Evolutionary conservation across 73 alveolate genomes (phyloP), one percentile per base, ranked within the genome.

Genomic region (Paramecium pentaurelia): DNA sequence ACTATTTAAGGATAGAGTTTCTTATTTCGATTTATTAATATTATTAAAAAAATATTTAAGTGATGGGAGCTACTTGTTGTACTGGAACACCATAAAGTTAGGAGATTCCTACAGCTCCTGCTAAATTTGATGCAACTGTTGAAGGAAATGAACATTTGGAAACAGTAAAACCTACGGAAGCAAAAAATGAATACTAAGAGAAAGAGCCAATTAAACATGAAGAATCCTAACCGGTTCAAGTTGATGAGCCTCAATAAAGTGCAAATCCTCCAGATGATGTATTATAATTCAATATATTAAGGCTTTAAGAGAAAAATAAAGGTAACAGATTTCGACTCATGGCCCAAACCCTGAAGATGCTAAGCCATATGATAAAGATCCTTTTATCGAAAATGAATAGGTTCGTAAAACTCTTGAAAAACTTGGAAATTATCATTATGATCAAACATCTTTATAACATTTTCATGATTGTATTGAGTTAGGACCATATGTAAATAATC

Each of bases 331-430:
- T 25, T 49, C 1, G 8, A 0, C 22, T 44, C 86, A 89, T 11
- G 92, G 92, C 16, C 94, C 94, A 2, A 42, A 51, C 30, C 64
- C 91, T 25, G 59, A 73, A 8, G 94, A 71, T 42, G 94, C 94
- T 25, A 71, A 83, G 44, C 30, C 64, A 28, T 71, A 60, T 71
- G 77, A 89, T n/a, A 60, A 89, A 32, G 88, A 71, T 8, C 80
- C 71, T 30, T 42, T 27, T 9, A 42, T 89, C 12, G 71, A 71
- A 27, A 89, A 89, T 73, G 90, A 89, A 22, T 71, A 42, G n/a
- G 94, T 77, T n/a, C 37, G 64, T 12, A 70, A 54, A 42, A 89
- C 94, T 47, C 68, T 89, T 1, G 71, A 89, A 30, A 83, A 71
- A 25, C 59, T 71, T 14, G 94, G 92, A 47, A 71, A 71, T 27